Base-by-base conservation (phyloP, 1,284 basidiomycete genomes). In the Leccinum solheimii region DNA sequence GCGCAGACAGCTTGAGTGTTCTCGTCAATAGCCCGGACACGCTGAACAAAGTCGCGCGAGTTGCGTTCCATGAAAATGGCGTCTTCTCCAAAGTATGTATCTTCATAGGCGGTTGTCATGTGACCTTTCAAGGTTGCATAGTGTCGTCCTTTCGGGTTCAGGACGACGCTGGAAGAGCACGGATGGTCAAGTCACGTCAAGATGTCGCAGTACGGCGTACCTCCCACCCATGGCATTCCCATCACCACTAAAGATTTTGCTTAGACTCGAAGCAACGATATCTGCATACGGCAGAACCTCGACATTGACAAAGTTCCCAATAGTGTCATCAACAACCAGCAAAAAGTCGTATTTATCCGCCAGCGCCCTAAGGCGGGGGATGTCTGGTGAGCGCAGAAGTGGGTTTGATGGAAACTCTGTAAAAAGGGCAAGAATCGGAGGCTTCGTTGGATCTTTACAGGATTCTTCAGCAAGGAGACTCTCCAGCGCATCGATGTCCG, bases 61-160 rank as follows among this genome's bases (percentile, higher is more conserved):
- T 99, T 99, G 67, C 97, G 91, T 75, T 99, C 97, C 90, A 99
- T 92, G 80, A 91, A 98, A 58, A 98, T 87, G 36, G 94, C 94
- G 73, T 99, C 97, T 76, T 97, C 93, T 70, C 87, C 84, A 72
- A 91, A 98, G 78, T 94, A 97, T 27, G 81, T 81, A 73, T 99
- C 97, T 75, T 97, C 92, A 76, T 91, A 98, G 3, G 76, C 80
- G n/a, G 77, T 69, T 66, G 77, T 69, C 66, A 96, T 78, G 52
- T 85, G 78, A 0, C 75, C 69, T 68, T 91, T 92, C 53, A 99
- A 83, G 0, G 76, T 63, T 0, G 74, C 57, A 69, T 96, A 95
- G 68, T 92, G 84, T 2, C 80, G 82, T 1, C 87, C 81, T 67
- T 83, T 80, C 0, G 96, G 95, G 74, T 98, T 98, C 52, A 99